Percentiles rank a stretch among this genome's conserved stretches.
Evolutionary conservation across 352 stramenopile species (phyloP).

Genomic region (Globisporangium perplexum): DNA sequence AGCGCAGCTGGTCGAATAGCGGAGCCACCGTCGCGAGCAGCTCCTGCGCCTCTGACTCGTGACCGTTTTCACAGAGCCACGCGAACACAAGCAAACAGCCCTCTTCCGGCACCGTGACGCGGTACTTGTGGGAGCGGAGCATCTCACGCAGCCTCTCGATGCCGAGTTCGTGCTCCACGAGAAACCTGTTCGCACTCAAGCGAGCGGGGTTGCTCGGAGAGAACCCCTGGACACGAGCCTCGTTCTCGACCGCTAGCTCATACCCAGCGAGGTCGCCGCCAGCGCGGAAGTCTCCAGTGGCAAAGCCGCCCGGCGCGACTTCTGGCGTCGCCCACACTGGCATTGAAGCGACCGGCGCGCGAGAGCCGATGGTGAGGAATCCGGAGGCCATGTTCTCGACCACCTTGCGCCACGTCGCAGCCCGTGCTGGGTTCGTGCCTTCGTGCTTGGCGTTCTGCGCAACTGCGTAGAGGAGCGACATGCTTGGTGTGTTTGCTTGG

Average conservation of each 20-base stretch:
- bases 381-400: conserved; percentile 10
- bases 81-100: conserved; percentile 15
- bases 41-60: conserved; percentile 1
- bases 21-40: conserved; percentile 8
- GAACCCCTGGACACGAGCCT: not conserved
- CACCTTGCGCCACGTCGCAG: conserved; percentile 7
- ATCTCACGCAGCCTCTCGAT: conserved; percentile 5
- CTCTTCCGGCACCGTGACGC: conserved; percentile 14
- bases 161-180: conserved; percentile 1
- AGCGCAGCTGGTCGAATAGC: conserved; percentile 14
- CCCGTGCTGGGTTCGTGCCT: conserved; percentile 1
- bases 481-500: not conserved
- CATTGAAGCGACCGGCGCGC: not conserved
- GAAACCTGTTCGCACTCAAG: conserved; percentile 1
- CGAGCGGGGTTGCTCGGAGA: not conserved
- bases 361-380: conserved; percentile 6
- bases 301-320: conserved; percentile 13
- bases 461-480: conserved; percentile 16
- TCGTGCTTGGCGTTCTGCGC: conserved; percentile 7
- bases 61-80: conserved; percentile 13
- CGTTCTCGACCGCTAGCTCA: conserved; percentile 5
- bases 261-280: conserved; percentile 1
- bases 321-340: conserved; percentile 16
- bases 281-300: conserved; percentile 3
- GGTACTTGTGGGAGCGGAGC: conserved; percentile 17